Conservation (phyloP, 257 asterid species). For the Prunella vulgaris region DNA sequence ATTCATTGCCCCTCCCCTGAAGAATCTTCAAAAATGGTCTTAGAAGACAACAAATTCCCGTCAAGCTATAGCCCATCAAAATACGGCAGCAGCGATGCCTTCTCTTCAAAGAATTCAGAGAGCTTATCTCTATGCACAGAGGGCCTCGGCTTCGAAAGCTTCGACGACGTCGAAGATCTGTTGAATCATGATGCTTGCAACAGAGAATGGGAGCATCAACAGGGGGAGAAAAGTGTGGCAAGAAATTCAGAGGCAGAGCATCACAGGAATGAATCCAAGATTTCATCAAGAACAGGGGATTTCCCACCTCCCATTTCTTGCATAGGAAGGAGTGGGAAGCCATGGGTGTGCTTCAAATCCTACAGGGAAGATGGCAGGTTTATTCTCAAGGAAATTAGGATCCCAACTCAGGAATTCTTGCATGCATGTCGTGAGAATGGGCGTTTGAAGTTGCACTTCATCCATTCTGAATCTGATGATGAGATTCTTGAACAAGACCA, state of each 20-base stretch:
- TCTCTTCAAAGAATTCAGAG: slow-evolving; percentile 58
- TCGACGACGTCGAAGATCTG: slow-evolving; percentile 70
- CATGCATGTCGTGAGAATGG: slow-evolving; percentile 89
- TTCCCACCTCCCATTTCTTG: slow-evolving; percentile 90
- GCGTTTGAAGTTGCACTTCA: slow-evolving; percentile 61
- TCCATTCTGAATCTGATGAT: slow-evolving; percentile 59
- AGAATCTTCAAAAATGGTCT: not conserved
- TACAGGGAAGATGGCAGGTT: slow-evolving; percentile 76
- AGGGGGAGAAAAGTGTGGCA: slow-evolving; percentile 8
- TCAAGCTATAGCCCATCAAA: slow-evolving; percentile 10
- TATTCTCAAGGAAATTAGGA: slow-evolving; percentile 63
- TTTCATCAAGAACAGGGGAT: slow-evolving; percentile 32
- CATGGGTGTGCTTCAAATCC: slow-evolving; percentile 68
- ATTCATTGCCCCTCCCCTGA: not conserved
- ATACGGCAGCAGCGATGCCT: slow-evolving; percentile 36
- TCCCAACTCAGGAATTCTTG: slow-evolving; percentile 77
- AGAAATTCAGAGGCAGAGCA: slow-evolving; percentile 19
- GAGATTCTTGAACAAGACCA: slow-evolving; percentile 34
- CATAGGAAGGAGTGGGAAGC: slow-evolving; percentile 82
- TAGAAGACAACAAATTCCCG: not conserved
- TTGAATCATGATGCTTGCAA: slow-evolving; percentile 23
- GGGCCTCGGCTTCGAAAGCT: slow-evolving; percentile 84
- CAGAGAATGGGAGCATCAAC: slow-evolving; percentile 21
- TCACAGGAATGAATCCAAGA: slow-evolving; percentile 22
- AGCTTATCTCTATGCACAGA: slow-evolving; percentile 75